phyloP scores from a whole-genome alignment of 768 basidiomycete species.

The Lentinula sp. region DNA sequence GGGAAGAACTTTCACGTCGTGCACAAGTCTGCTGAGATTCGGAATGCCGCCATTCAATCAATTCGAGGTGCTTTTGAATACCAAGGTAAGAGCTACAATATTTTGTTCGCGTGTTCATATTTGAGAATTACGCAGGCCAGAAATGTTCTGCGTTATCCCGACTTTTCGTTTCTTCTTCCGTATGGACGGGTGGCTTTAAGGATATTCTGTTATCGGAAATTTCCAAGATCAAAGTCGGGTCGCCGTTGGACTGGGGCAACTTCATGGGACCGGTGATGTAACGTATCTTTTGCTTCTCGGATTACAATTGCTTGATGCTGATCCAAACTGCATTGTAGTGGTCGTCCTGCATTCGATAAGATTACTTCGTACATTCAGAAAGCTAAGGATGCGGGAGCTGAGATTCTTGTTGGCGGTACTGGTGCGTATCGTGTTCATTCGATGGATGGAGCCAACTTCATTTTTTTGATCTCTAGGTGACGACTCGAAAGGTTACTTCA shows the following conservation, averaged over 20 bases:
- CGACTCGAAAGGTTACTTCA: slow-evolving; percentile 87
- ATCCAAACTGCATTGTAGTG: slow-evolving; percentile 34
- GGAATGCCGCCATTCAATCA: slow-evolving; percentile 85
- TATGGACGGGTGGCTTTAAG: slow-evolving; percentile 87
- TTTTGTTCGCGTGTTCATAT: not conserved
- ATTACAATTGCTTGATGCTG: not conserved
- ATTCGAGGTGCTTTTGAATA: slow-evolving; percentile 93
- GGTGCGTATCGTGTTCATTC: slow-evolving; percentile 30
- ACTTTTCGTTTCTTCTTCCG: slow-evolving; percentile 79
- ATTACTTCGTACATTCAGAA: slow-evolving; percentile 77
- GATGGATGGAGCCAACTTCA: too few species aligned
- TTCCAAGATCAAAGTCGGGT: slow-evolving; percentile 81
- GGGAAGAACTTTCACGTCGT: slow-evolving; percentile 99
- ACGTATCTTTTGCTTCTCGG: slow-evolving; percentile 11
- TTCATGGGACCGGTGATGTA: slow-evolving; percentile 98
- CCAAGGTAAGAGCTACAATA: slow-evolving; percentile 50
- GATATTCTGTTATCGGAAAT: slow-evolving; percentile 68
- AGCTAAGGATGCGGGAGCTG: slow-evolving; percentile 85
- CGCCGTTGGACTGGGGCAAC: slow-evolving; percentile 66
- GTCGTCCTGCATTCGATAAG: slow-evolving; percentile 84
- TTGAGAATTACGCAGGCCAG: slow-evolving; percentile 52
- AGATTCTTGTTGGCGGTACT: slow-evolving; percentile 81
- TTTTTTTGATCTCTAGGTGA: slow-evolving; percentile 43
- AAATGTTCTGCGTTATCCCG: slow-evolving; percentile 96
- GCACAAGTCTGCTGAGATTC: slow-evolving; percentile 80